Evolutionary conservation across 2,329 filamentous ascomycete genomes (phyloP).

Genomic region (Beauveria sp.): DNA sequence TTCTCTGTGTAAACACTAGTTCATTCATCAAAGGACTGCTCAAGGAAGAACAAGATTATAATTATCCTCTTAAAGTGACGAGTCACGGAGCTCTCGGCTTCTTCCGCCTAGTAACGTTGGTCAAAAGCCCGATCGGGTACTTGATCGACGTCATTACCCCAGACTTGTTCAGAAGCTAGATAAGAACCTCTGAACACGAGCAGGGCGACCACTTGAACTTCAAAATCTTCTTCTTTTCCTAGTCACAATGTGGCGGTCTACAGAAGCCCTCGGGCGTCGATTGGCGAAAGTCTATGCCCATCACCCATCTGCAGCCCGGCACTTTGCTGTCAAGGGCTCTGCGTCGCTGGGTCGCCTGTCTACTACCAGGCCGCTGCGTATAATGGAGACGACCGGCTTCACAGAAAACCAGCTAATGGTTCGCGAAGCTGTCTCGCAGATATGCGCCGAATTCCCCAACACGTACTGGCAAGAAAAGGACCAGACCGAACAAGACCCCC

Average conservation of each 20-base stretch:
- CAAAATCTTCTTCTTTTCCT: neutral
- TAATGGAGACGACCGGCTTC: constrained; percentile 70
- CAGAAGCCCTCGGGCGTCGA: neutral
- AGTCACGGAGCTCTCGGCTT: neutral
- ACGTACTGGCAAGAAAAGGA: constrained; percentile 73
- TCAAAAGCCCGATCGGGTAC: constrained; percentile 1
- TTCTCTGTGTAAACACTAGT: constrained; percentile 13
- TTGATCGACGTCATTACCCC: neutral
- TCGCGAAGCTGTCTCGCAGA: constrained; percentile 58
- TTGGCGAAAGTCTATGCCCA: neutral
- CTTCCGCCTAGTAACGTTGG: neutral
- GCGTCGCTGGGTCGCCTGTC: constrained; percentile 24
- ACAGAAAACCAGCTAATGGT: constrained; percentile 66
- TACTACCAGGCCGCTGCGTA: constrained; percentile 23
- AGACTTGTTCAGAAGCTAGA: neutral
- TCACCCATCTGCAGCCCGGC: neutral
- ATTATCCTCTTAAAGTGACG: neutral
- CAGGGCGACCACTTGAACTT: neutral
- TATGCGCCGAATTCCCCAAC: constrained; percentile 65
- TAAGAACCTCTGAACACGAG: neutral
- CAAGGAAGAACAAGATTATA: no score
- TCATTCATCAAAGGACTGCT: neutral
- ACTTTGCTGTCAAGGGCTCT: neutral
- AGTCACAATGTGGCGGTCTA: neutral
- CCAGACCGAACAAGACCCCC: constrained; percentile 61